These are phyloP conservation scores for Martensiomyces pterosporus DNA, from an alignment of 192 early-diverging fungal genomes.

Conservation along the genomic window DNA sequence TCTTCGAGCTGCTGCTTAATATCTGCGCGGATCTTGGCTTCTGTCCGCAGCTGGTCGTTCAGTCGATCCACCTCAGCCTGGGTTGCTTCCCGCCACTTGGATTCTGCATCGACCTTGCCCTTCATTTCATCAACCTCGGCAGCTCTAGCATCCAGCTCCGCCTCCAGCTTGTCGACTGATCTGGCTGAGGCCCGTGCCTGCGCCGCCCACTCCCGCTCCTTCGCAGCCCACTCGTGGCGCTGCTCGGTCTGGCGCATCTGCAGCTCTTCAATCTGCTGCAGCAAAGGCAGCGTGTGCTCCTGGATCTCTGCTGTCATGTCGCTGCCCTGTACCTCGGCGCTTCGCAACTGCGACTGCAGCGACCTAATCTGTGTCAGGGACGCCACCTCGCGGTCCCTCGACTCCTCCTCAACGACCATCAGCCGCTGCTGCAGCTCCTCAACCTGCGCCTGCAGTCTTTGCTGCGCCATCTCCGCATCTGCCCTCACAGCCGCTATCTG, in stretches of 20 bases:
- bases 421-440: conserved; percentile 34
- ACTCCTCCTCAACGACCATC: conserved; percentile 35
- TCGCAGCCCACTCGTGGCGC: conserved; percentile 26
- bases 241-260: conserved; percentile 30
- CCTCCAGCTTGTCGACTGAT: conserved; percentile 9
- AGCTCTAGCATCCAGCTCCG: conserved; percentile 10
- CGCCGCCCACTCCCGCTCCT: conserved; percentile 21
- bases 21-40: conserved; percentile 33
- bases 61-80: conserved; percentile 38
- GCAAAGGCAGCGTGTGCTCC: conserved; percentile 43
- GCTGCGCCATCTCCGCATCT: conserved; percentile 21
- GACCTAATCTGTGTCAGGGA: conserved; percentile 32
- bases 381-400: conserved; percentile 33
- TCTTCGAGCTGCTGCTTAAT: conserved; percentile 44
- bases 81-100: conserved; percentile 7
- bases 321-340: conserved; percentile 24
- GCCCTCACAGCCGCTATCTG: conserved; percentile 20
- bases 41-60: conserved; percentile 63
- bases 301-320: conserved; percentile 31
- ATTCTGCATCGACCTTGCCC: conserved; percentile 4
- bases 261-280: conserved; percentile 48
- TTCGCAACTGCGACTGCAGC: conserved; percentile 37
- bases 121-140: conserved; percentile 4
- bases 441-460: conserved; percentile 41
- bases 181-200: conserved; percentile 14